Conservation (phyloP, 192 early-diverging fungal genomes). For the Helicostylum pulchrum region DNA sequence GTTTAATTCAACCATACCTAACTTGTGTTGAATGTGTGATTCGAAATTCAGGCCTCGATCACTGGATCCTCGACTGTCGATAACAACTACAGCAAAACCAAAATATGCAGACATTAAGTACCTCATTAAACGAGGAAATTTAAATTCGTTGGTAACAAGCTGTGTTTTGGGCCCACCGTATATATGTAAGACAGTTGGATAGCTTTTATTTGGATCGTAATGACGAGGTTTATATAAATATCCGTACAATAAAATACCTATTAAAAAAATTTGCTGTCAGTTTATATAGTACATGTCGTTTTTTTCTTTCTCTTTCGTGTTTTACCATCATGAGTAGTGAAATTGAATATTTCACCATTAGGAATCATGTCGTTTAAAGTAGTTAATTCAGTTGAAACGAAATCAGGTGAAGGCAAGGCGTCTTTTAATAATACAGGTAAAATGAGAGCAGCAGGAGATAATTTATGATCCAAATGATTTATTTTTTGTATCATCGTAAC, state of each 20-base stretch:
- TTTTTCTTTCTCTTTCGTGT: background rate
- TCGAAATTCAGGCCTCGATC: constrained; percentile 66
- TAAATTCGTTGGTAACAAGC: constrained; percentile 70
- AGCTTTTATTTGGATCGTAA: constrained; percentile 45
- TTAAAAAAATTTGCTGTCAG: background rate
- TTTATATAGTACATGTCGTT: background rate
- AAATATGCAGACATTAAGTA: constrained; percentile 52
- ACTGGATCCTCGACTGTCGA: constrained; percentile 67
- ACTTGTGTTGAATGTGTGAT: constrained; percentile 41
- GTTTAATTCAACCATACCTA: constrained; percentile 59
- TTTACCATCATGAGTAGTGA: constrained; percentile 18
- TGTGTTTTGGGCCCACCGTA: constrained; percentile 77
- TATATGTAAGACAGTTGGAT: constrained; percentile 62
- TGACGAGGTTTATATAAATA: constrained; percentile 54
- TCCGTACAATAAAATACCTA: constrained; percentile 49
- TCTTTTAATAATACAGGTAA: background rate
- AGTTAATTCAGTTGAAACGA: too few relatives aligned
- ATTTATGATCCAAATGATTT: background rate
- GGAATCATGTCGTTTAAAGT: constrained; percentile 7
- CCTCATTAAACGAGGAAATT: constrained; percentile 57
- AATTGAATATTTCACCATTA: constrained; percentile 22
- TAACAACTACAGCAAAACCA: constrained; percentile 56
- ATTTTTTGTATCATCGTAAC: background rate
- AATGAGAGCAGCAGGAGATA: background rate
- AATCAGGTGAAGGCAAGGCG: background rate